Evolutionary conservation across 164 flowering plant genomes (phyloP).

Genomic region (Nymphaea thermarum): DNA sequence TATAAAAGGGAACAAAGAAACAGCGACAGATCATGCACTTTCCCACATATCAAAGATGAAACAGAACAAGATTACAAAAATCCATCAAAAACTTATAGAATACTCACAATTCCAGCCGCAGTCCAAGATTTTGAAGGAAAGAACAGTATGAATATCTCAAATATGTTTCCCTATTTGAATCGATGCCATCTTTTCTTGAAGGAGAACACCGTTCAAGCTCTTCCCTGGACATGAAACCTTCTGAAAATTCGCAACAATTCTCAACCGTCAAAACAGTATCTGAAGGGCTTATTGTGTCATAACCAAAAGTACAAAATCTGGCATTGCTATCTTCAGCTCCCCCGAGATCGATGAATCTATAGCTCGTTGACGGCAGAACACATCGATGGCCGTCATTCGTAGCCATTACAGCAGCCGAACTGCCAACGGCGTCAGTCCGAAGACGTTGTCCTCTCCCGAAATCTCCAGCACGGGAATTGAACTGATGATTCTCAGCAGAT

Average conservation of each 20-base stretch:
- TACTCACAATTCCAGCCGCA: slow-evolving; percentile 79
- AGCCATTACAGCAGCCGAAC: background rate
- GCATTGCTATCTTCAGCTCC: background rate
- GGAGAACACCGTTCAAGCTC: slow-evolving; percentile 89
- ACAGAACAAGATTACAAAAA: slow-evolving; percentile 20
- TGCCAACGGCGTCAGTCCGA: background rate
- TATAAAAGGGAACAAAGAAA: background rate
- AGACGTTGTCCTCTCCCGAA: background rate
- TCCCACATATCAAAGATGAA: background rate
- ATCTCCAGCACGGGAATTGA: background rate
- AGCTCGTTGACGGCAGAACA: background rate
- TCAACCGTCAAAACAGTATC: background rate
- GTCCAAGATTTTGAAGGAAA: slow-evolving; percentile 80
- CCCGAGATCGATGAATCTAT: background rate
- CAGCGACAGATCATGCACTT: background rate
- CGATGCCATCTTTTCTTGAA: slow-evolving; percentile 95
- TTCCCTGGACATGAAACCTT: slow-evolving; percentile 63
- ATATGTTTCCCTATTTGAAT: slow-evolving; percentile 56
- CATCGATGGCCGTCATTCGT: background rate
- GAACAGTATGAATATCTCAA: slow-evolving; percentile 89
- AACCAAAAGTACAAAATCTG: background rate
- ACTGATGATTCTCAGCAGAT: background rate
- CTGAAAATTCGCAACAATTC: background rate
- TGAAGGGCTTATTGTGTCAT: background rate
- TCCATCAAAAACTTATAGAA: background rate